phyloP scores from a whole-genome alignment of 805 yeast species.

The Maudiozyma bulderi region DNA sequence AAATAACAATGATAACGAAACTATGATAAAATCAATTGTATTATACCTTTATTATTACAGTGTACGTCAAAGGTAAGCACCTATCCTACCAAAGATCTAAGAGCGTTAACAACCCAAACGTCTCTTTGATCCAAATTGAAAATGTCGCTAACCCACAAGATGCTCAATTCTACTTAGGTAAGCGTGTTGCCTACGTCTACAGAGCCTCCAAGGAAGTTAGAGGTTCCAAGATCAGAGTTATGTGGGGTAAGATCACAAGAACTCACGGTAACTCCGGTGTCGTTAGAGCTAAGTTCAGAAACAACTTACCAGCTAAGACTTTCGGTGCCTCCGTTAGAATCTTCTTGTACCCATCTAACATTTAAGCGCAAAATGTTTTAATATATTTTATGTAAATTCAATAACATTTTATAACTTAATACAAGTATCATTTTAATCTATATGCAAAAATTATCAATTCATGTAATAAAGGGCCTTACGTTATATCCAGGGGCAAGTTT shows the following conservation, averaged over 20 bases:
- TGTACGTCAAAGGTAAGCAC: slow-evolving; percentile 99
- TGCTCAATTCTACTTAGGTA: slow-evolving; percentile 98
- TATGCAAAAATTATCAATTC: background rate
- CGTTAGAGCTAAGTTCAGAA: slow-evolving; percentile 97
- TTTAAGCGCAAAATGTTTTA: slow-evolving; percentile 42
- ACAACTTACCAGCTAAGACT: slow-evolving; percentile 98
- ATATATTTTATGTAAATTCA: slow-evolving; percentile 5
- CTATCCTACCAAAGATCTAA: slow-evolving; percentile 99
- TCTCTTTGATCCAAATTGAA: slow-evolving; percentile 93
- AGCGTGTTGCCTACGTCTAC: slow-evolving; percentile 99
- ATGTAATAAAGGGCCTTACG: too few species aligned
- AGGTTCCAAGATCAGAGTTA: slow-evolving; percentile 98
- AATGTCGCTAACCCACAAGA: slow-evolving; percentile 88
- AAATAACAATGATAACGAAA: too few species aligned
- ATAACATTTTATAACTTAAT: slow-evolving; percentile 1
- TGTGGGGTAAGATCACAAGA: slow-evolving; percentile 99
- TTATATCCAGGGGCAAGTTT: too few species aligned
- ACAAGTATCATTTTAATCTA: slow-evolving; percentile 2
- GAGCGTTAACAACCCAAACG: slow-evolving; percentile 96
- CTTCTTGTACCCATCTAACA: slow-evolving; percentile 99
- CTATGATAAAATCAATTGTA: too few species aligned
- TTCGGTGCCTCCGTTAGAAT: slow-evolving; percentile 99
- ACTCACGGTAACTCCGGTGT: slow-evolving; percentile 98
- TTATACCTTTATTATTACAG: slow-evolving; percentile 31
- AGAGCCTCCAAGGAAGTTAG: slow-evolving; percentile 95